phyloP scores from a whole-genome alignment of 2,329 filamentous ascomycete genomes.

The Grosmannia huntii region DNA sequence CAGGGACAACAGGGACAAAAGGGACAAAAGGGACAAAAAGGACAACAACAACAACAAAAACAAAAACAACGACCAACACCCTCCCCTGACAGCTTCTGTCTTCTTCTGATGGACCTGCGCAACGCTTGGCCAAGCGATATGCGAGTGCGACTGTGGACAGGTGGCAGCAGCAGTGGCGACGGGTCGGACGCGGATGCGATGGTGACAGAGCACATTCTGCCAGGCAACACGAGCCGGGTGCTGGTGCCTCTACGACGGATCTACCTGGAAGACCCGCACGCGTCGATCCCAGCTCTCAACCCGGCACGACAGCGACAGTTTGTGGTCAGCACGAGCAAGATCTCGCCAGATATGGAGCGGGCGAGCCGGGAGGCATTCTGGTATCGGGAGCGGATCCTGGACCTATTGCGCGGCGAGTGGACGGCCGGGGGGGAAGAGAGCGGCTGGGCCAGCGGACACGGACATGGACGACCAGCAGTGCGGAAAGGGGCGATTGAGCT shows the following conservation, averaged over 20 bases:
- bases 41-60: too few species aligned
- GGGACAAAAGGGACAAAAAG: too few species aligned
- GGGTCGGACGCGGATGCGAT: slow-evolving; percentile 29
- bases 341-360: slow-evolving; percentile 68
- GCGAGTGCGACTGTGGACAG: slow-evolving; percentile 40
- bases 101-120: slow-evolving; percentile 70
- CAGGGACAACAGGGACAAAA: too few species aligned
- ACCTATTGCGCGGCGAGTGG: slow-evolving; percentile 61
- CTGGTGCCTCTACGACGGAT: slow-evolving; percentile 65
- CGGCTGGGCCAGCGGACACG: too few species aligned
- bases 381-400: slow-evolving; percentile 74
- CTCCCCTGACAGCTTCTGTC: slow-evolving; percentile 50
- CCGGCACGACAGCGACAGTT: slow-evolving; percentile 81
- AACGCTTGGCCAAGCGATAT: slow-evolving; percentile 84
- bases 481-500: slow-evolving; percentile 60
- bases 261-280: slow-evolving; percentile 63
- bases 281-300: slow-evolving; percentile 67
- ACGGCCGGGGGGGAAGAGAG: slow-evolving; percentile 24
- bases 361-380: slow-evolving; percentile 75
- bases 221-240: slow-evolving; percentile 59
- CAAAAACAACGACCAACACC: too few species aligned
- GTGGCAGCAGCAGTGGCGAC: slow-evolving; percentile 17
- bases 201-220: slow-evolving; percentile 45
- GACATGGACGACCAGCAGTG: slow-evolving; percentile 33
- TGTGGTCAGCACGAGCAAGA: slow-evolving; percentile 69